Evolutionary conservation across 768 basidiomycete species (phyloP).

Genomic region (Collybiopsis confluens): DNA sequence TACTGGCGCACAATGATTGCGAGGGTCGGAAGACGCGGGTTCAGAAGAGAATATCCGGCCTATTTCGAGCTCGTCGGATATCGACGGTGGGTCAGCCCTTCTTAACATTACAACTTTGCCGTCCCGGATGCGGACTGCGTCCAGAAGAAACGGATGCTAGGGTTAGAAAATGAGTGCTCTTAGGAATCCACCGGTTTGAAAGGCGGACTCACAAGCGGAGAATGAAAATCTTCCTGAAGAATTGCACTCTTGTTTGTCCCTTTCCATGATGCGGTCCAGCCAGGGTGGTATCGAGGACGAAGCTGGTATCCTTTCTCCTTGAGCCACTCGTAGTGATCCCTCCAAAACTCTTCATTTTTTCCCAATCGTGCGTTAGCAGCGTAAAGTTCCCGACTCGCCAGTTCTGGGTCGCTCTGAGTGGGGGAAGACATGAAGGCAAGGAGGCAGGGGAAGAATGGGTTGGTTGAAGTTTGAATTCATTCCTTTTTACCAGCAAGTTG

Average conservation of each 20-base stretch:
- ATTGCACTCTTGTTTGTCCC: neutral
- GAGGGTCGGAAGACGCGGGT: conserved; percentile 10
- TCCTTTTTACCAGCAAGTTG: too few relatives aligned
- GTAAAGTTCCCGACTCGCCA: too few relatives aligned
- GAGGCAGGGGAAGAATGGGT: too few relatives aligned
- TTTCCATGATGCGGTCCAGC: neutral
- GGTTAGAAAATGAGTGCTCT: too few relatives aligned
- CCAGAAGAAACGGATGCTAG: conserved; percentile 13
- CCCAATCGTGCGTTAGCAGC: too few relatives aligned
- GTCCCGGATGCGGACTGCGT: conserved; percentile 26
- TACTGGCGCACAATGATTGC: conserved; percentile 33
- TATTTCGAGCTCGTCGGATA: conserved; percentile 27
- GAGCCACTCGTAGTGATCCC: neutral
- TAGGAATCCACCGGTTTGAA: too few relatives aligned
- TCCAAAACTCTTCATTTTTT: neutral
- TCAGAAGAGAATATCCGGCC: conserved; percentile 15
- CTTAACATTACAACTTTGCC: conserved; percentile 27
- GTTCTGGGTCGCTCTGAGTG: too few relatives aligned
- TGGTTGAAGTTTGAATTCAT: too few relatives aligned
- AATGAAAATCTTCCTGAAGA: neutral
- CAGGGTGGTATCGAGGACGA: neutral
- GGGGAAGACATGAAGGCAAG: too few relatives aligned
- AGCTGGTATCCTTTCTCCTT: neutral
- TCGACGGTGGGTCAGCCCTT: conserved; percentile 2
- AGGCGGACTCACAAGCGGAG: too few relatives aligned